phyloP scores from a whole-genome alignment of 495 filamentous ascomycete species.

The Xylaria bambusicola region DNA sequence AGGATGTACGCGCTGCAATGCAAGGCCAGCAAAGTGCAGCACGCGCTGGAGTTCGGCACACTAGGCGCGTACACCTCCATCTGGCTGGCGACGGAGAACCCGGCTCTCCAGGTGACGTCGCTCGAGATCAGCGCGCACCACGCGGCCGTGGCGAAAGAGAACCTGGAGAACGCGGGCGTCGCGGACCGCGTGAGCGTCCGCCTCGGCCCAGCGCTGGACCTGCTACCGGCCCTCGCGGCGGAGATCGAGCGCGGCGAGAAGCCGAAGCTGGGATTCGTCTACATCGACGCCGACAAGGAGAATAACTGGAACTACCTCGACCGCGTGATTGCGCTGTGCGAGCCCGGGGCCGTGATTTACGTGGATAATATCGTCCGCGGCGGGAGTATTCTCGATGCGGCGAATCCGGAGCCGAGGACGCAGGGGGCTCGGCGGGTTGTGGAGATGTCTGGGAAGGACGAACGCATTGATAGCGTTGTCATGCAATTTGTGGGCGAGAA shows the following conservation, averaged over 20 bases:
- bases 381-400: slow-evolving; percentile 22
- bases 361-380: slow-evolving; percentile 12
- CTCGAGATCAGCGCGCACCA: slow-evolving; percentile 10
- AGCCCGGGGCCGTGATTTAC: slow-evolving; percentile 14
- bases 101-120: slow-evolving; percentile 4
- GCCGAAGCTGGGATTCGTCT: slow-evolving; percentile 14
- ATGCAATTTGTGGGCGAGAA: slow-evolving; percentile 56
- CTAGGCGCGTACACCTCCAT: slow-evolving; percentile 34
- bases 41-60: slow-evolving; percentile 48
- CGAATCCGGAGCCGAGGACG: slow-evolving; percentile 1
- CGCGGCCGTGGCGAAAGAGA: slow-evolving; percentile 10
- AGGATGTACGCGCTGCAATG: slow-evolving; percentile 47
- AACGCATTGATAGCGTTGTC: slow-evolving; percentile 48
- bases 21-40: slow-evolving; percentile 30
- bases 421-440: slow-evolving; percentile 37
- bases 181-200: slow-evolving; percentile 12
- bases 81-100: slow-evolving; percentile 15
- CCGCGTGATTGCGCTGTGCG: slow-evolving; percentile 10
- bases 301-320: slow-evolving; percentile 17
- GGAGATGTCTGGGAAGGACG: slow-evolving; percentile 47
- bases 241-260: slow-evolving; percentile 8
- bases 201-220: slow-evolving; percentile 8
- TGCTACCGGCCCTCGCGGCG: neutral
- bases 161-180: slow-evolving; percentile 7
- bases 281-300: slow-evolving; percentile 16